A percentile compares a stretch with the other conserved stretches of the same genome.
Conservation (phyloP, 1,139 yeast species). For the Magnusiomyces magnusii region DNA sequence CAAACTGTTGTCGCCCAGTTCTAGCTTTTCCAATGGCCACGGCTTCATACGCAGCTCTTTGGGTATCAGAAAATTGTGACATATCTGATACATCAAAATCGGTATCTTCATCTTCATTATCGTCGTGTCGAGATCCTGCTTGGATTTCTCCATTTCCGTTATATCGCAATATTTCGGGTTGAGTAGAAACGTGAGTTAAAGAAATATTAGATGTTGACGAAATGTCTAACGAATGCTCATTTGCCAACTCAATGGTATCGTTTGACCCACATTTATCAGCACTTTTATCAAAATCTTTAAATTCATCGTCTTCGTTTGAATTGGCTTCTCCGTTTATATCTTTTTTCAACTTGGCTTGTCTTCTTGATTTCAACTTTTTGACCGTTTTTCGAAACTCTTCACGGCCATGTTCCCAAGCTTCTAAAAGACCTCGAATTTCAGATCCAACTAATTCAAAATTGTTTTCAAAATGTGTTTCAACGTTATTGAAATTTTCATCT, state of each 20-base stretch:
- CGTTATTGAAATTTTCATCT: constrained; percentile 6
- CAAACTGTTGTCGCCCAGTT: too few species aligned
- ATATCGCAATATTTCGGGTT: background rate
- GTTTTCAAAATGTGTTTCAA: constrained; percentile 18
- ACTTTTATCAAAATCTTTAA: too few species aligned
- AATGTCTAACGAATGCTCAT: too few species aligned
- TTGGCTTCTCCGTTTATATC: background rate
- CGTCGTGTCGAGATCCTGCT: background rate
- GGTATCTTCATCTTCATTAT: background rate
- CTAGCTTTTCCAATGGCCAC: background rate
- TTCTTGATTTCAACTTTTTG: background rate
- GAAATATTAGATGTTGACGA: too few species aligned
- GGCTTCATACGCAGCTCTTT: background rate
- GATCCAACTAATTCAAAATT: constrained; percentile 14
- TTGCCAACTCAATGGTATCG: too few species aligned
- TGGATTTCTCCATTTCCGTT: background rate
- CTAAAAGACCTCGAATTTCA: constrained; percentile 14
- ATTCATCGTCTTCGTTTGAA: too few species aligned
- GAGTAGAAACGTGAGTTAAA: too few species aligned
- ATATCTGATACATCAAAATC: background rate
- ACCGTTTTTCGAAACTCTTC: background rate
- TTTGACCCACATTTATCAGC: too few species aligned
- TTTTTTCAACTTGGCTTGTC: background rate
- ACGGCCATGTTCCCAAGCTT: constrained; percentile 3
- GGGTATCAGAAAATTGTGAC: background rate